Conservation (phyloP, 305 asterid genomes). For the Fraxinus paxiana region DNA sequence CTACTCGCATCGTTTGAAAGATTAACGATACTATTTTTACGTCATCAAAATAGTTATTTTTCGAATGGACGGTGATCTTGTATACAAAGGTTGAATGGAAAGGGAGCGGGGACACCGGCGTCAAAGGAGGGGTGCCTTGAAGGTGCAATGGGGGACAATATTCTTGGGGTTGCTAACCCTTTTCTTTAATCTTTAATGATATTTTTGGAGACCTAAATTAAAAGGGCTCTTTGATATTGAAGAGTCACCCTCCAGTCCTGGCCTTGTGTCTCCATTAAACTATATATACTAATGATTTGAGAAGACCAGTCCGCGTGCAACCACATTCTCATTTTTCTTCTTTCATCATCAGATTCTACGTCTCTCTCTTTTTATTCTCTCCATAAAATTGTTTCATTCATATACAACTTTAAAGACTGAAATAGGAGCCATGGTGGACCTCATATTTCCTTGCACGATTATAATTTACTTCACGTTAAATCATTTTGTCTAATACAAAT, state of each 20-base stretch:
- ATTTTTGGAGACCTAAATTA: not conserved
- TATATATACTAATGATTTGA: not conserved
- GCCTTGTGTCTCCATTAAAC: not conserved
- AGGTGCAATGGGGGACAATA: constrained; percentile 34
- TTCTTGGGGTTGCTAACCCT: constrained; percentile 31
- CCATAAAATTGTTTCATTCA: not conserved
- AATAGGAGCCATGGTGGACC: not conserved
- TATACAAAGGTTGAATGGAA: not conserved
- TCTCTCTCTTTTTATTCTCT: not conserved
- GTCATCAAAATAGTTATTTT: not conserved
- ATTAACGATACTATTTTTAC: not conserved
- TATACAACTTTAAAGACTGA: not conserved
- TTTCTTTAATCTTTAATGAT: constrained; percentile 7
- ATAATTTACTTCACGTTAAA: not conserved
- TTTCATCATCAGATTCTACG: constrained; percentile 43
- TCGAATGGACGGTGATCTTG: not conserved
- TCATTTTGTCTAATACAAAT: not conserved
- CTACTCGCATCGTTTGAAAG: not conserved
- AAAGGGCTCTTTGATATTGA: not conserved
- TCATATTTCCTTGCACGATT: not conserved
- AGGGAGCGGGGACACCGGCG: constrained; percentile 48
- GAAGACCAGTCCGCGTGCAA: constrained; percentile 33
- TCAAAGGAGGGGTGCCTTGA: constrained; percentile 36
- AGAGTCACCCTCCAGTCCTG: not conserved
- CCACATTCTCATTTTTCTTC: constrained; percentile 25